A percentile compares a stretch with the other conserved stretches of the same genome.
These are phyloP conservation scores for Blastobotrys attinorum DNA, from an alignment of 805 yeast species.

Conservation along the genomic window DNA sequence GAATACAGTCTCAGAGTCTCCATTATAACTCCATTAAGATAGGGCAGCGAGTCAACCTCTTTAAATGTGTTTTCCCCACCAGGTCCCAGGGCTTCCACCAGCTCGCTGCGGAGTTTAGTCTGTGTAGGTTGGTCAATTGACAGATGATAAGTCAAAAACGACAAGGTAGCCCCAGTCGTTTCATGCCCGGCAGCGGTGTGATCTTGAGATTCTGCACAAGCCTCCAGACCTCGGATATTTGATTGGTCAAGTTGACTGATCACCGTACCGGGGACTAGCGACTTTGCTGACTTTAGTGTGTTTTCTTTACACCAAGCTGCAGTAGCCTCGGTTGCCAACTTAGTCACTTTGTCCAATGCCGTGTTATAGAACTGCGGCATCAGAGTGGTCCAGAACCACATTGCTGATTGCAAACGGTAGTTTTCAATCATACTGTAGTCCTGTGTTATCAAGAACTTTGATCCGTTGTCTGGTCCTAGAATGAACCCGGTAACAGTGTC, in stretches of 20 bases:
- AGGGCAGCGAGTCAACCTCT: slow-evolving; percentile 46
- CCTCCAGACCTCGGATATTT: slow-evolving; percentile 25
- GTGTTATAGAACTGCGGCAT: slow-evolving; percentile 46
- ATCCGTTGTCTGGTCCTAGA: slow-evolving; percentile 43
- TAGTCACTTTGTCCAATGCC: slow-evolving; percentile 38
- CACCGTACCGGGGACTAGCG: slow-evolving; percentile 8
- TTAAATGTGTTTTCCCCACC: slow-evolving; percentile 25
- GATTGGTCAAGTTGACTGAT: slow-evolving; percentile 17
- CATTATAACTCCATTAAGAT: slow-evolving; percentile 50
- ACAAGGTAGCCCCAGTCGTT: slow-evolving; percentile 59
- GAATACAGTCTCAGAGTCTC: slow-evolving; percentile 59
- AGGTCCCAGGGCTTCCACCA: slow-evolving; percentile 31
- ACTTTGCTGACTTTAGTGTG: slow-evolving; percentile 23
- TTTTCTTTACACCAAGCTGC: slow-evolving; percentile 40
- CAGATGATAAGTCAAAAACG: slow-evolving; percentile 51
- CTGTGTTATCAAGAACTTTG: slow-evolving; percentile 27
- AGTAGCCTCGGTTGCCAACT: slow-evolving; percentile 29
- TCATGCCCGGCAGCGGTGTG: slow-evolving; percentile 74
- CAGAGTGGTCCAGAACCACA: slow-evolving; percentile 60
- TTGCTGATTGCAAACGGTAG: slow-evolving; percentile 43
- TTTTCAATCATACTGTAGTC: slow-evolving; percentile 39
- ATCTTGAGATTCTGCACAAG: slow-evolving; percentile 47
- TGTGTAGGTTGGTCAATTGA: slow-evolving; percentile 47
- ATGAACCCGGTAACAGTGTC: slow-evolving; percentile 58
- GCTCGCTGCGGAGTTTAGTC: slow-evolving; percentile 39